phyloP scores from a whole-genome alignment of 2,329 filamentous ascomycete species.

The Cladosporium sp. region DNA sequence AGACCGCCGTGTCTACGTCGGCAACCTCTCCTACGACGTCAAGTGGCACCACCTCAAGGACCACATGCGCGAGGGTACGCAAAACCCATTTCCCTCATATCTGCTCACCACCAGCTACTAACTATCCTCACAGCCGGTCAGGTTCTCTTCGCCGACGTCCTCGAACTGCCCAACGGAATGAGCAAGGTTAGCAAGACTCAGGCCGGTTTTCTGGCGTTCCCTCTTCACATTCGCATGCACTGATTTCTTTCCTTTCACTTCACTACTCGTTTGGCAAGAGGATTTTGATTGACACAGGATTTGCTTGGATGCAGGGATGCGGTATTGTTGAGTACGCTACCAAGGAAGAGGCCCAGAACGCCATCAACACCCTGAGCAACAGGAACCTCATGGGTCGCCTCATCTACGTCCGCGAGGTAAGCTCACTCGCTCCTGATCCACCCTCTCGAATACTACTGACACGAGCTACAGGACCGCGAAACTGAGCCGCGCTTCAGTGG shows the following conservation, averaged over 20 bases:
- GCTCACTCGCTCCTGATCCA: conserved; percentile 23
- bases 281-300: conserved; percentile 69
- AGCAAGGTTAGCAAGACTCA: conserved; percentile 97
- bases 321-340: conserved; percentile 99
- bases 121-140: conserved; percentile 73
- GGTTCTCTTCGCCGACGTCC: conserved; percentile 98
- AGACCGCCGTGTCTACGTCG: conserved; percentile 98
- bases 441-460: neutral
- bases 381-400: conserved; percentile 98
- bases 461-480: conserved; percentile 75
- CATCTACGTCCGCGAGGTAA: conserved; percentile 96
- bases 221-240: conserved; percentile 9
- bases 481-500: conserved; percentile 93
- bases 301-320: conserved; percentile 21
- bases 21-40: conserved; percentile 98
- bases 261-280: conserved; percentile 6
- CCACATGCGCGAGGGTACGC: conserved; percentile 98
- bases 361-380: conserved; percentile 97
- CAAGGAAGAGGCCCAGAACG: conserved; percentile 96
- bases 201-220: conserved; percentile 67
- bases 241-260: conserved; percentile 51
- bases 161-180: conserved; percentile 99
- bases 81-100: conserved; percentile 5
- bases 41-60: conserved; percentile 99
- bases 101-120: conserved; percentile 6